Evolutionary conservation across 371 early-diverging fungal species (phyloP).

Genomic region (Lichtheimia corymbifera): DNA sequence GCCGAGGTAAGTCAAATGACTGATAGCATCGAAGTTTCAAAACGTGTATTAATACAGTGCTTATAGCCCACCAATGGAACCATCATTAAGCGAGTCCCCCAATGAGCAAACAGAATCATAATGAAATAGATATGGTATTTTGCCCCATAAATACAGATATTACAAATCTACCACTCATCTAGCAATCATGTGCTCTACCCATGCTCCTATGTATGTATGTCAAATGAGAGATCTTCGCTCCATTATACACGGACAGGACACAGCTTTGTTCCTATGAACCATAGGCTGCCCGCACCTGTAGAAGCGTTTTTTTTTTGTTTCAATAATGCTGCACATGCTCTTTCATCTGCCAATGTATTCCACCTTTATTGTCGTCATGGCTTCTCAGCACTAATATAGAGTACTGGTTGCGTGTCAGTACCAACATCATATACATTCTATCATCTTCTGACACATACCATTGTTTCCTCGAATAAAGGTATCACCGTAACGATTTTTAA

Average conservation of each 20-base stretch:
- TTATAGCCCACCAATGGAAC: no score
- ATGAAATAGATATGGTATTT: no score
- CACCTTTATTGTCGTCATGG: constrained; percentile 16
- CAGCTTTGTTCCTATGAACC: constrained; percentile 30
- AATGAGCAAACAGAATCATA: no score
- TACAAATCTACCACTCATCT: no score
- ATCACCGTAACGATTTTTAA: constrained; percentile 93
- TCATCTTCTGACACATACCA: constrained; percentile 55
- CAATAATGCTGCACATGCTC: background rate
- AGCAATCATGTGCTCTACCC: no score
- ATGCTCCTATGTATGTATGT: no score
- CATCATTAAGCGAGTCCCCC: no score
- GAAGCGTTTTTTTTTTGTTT: constrained; percentile 32
- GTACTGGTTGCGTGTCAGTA: constrained; percentile 23
- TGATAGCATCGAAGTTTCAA: no score
- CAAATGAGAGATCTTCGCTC: constrained; percentile 31
- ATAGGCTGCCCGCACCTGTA: constrained; percentile 48
- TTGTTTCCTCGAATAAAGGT: constrained; percentile 97
- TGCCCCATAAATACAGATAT: no score
- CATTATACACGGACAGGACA: constrained; percentile 51
- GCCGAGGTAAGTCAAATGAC: constrained; percentile 26
- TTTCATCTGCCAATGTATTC: background rate
- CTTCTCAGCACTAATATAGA: constrained; percentile 52
- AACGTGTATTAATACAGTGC: no score
- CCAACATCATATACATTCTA: background rate